Evolutionary conservation across 768 basidiomycete species (phyloP).

Genomic region (Rossbeevera mucosa): DNA sequence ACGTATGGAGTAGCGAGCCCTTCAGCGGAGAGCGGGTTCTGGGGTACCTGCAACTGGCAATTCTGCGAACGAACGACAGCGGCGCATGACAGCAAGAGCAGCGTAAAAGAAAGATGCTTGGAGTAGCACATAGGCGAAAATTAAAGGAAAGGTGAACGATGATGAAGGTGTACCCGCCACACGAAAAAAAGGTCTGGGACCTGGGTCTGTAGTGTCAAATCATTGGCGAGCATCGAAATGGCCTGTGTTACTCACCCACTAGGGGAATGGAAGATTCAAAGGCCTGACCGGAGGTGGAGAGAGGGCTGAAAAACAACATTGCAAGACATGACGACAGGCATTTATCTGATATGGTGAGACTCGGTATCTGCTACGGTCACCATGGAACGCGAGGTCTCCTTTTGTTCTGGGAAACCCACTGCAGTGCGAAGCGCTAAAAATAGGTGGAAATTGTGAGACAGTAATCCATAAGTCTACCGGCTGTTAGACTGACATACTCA

Average conservation of each 20-base stretch:
- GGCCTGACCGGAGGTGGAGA: neutral
- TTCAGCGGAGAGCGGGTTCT: constrained; percentile 20
- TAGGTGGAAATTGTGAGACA: neutral
- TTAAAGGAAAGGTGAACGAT: neutral
- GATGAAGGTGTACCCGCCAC: constrained; percentile 21
- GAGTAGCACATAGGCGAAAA: constrained; percentile 12
- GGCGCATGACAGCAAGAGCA: constrained; percentile 14
- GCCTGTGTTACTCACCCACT: constrained; percentile 8
- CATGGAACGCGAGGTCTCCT: constrained; percentile 3
- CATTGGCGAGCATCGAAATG: neutral
- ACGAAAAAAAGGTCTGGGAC: constrained; percentile 22
- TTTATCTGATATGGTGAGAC: constrained; percentile 13
- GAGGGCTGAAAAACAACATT: neutral
- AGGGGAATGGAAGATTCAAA: neutral
- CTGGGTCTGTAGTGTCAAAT: neutral
- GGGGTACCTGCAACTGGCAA: constrained; percentile 20
- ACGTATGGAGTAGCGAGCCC: constrained; percentile 27
- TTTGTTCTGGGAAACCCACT: neutral
- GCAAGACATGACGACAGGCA: neutral
- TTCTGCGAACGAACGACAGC: constrained; percentile 18
- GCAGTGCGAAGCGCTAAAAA: neutral
- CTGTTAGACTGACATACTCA: no score
- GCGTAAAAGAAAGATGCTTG: constrained; percentile 5
- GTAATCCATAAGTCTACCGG: no score
- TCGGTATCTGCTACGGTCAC: constrained; percentile 7